These are phyloP conservation scores for Liriodendron chinense DNA, from an alignment of 164 flowering plant genomes.

Conservation along the genomic window DNA sequence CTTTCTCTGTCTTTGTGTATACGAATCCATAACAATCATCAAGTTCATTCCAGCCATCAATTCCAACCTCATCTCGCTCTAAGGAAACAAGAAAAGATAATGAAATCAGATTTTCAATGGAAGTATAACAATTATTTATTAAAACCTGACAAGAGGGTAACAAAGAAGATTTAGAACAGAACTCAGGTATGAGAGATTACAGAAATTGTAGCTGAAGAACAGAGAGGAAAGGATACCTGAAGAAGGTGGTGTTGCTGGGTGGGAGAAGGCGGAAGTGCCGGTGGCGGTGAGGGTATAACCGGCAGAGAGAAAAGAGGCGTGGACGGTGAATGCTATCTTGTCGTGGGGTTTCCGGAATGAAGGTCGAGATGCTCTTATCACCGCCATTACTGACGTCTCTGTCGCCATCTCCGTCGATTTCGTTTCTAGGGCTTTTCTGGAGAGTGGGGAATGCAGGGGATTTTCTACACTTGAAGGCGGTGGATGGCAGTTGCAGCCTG, in stretches of 20 bases:
- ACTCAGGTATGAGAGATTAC: not conserved
- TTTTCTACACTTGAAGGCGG: not conserved
- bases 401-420: conserved; percentile 9
- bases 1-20: conserved; percentile 4
- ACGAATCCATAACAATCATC: conserved; percentile 17
- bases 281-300: conserved; percentile 20
- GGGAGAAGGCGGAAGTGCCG: conserved; percentile 10
- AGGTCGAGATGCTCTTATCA: conserved; percentile 20
- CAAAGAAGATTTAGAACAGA: not conserved
- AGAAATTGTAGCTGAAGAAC: not conserved
- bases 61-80: conserved; percentile 17
- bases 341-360: conserved; percentile 14
- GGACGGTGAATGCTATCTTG: conserved; percentile 12
- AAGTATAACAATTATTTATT: not conserved
- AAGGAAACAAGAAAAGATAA: not conserved
- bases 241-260: not conserved
- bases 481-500: not conserved
- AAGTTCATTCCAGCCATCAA: conserved; percentile 21
- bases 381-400: conserved; percentile 14
- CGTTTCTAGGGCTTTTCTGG: too few relatives aligned
- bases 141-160: not conserved
- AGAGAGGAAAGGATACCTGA: not conserved
- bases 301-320: conserved; percentile 18
- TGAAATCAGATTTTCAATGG: not conserved
- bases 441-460: not conserved